A percentile compares a stretch with the other conserved stretches of the same genome.
These are phyloP conservation scores for Cochlearia excelsa DNA, from an alignment of 345 rosid genomes.

Conservation along the genomic window DNA sequence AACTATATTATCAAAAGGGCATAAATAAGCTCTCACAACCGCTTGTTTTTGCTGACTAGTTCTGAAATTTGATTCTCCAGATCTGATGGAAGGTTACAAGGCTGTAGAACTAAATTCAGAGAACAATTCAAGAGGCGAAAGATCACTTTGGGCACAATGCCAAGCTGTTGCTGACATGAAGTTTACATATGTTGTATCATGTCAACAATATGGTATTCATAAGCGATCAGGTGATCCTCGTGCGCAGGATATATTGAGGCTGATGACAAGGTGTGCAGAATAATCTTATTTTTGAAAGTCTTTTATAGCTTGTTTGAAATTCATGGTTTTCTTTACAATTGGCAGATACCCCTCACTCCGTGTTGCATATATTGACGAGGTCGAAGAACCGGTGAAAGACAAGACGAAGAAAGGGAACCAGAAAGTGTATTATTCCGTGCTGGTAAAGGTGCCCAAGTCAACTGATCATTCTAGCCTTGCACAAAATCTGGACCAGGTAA, in stretches of 20 bases:
- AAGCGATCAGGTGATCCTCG: slow-evolving; percentile 80
- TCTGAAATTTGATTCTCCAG: slow-evolving; percentile 43
- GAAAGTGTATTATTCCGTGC: slow-evolving; percentile 81
- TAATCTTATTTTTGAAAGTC: slow-evolving; percentile 3
- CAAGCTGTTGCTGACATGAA: slow-evolving; percentile 99
- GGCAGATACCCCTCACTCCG: slow-evolving; percentile 97
- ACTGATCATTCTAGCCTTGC: slow-evolving; percentile 76
- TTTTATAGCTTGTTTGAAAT: slow-evolving; percentile 18
- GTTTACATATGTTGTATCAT: slow-evolving; percentile 90
- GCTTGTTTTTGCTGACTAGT: slow-evolving; percentile 25
- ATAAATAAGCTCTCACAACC: neutral
- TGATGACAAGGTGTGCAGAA: slow-evolving; percentile 70
- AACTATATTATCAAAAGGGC: neutral
- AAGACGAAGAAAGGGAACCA: slow-evolving; percentile 57
- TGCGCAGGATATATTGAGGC: slow-evolving; percentile 86
- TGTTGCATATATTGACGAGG: slow-evolving; percentile 97
- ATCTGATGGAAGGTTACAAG: slow-evolving; percentile 95
- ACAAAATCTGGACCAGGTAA: slow-evolving; percentile 92
- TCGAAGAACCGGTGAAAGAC: slow-evolving; percentile 80
- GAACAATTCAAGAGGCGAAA: slow-evolving; percentile 64
- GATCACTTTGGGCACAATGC: slow-evolving; percentile 83
- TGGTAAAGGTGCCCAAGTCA: slow-evolving; percentile 88
- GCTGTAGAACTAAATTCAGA: slow-evolving; percentile 76
- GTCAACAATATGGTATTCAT: slow-evolving; percentile 92
- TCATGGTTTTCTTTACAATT: slow-evolving; percentile 16